Evolutionary conservation across 768 basidiomycete species (phyloP), one percentile per base, ranked within the genome.

Genomic region (Crucibulum laeve): DNA sequence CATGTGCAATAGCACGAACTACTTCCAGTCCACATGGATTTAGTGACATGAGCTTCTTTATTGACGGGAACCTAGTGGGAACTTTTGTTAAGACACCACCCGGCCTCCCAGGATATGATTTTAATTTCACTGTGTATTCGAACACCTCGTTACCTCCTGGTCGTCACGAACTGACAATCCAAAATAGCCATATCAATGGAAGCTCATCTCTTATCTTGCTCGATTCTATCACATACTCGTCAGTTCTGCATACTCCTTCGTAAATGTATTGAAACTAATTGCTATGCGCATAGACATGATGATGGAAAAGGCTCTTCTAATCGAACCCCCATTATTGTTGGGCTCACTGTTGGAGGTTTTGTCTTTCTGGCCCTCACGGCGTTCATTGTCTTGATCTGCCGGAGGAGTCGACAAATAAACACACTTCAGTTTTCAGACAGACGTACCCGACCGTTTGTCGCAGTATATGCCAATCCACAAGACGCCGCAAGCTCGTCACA

Each of bases 151-250:
- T 74, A 13, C 33, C 50, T 1, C 43, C 52, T 8, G 61, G 54
- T 5, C 22, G 40, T 2, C 70, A 71, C 45, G 59, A 51, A 8
- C 50, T 71, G 17, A 54, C 52, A 3, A 51, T 73, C 7, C 56
- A 59, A 21, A 70, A 64, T 40, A 67, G 69, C 6, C 53, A 58
- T 28, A 32, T 45, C 18, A 52, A 48, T 28, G 64, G 61, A 5
- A 37, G 38, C 25, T 52, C 51, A 14, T 63, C 69, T 1, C 48
- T 64, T 2, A 38, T 65, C 1, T 45, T 70, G 18, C 49, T 75
- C 4, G 72, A 74, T 52, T 59, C 61, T 26, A 62, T 73, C 41
- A 51, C 69, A 8, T 74, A 73, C 50, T 56, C 65, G 70, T 70
- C 38, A 30, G 64, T 24, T 25, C 25, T 28, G 43, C 37, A 44